These are phyloP conservation scores for Neurospora intermedia DNA, from an alignment of 495 filamentous ascomycete genomes.

Conservation along the genomic window DNA sequence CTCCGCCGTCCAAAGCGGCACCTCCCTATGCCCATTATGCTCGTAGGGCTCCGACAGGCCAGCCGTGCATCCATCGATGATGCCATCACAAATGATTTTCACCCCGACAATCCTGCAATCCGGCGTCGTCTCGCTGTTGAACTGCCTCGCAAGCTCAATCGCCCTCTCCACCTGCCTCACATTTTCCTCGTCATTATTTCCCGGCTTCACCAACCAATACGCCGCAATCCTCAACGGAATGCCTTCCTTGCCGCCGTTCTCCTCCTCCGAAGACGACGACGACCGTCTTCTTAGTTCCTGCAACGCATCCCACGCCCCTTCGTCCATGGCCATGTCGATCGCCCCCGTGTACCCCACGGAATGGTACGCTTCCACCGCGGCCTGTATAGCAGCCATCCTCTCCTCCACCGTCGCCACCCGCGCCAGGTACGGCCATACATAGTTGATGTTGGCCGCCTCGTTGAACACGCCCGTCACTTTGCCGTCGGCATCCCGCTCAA, in stretches of 20 bases:
- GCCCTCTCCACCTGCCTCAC: conserved; percentile 48
- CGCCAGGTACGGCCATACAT: conserved; percentile 51
- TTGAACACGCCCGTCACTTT: conserved; percentile 44
- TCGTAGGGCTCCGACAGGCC: conserved; percentile 50
- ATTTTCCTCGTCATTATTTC: conserved; percentile 28
- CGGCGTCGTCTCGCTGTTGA: conserved; percentile 35
- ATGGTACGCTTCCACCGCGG: conserved; percentile 42
- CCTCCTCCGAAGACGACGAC: not conserved
- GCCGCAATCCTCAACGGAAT: conserved; percentile 49
- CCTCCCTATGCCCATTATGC: conserved; percentile 31
- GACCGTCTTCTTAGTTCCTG: conserved; percentile 26
- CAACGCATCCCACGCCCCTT: conserved; percentile 47
- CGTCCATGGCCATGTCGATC: conserved; percentile 64
- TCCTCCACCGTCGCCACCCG: conserved; percentile 40
- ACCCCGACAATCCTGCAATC: conserved; percentile 52
- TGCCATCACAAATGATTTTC: conserved; percentile 59
- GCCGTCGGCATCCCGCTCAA: conserved; percentile 43
- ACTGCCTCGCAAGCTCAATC: conserved; percentile 39
- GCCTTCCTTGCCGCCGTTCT: conserved; percentile 14
- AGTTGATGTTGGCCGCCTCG: conserved; percentile 45
- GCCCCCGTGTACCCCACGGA: conserved; percentile 50
- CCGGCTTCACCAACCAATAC: conserved; percentile 51
- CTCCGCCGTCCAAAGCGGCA: conserved; percentile 45
- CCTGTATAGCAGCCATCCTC: conserved; percentile 38
- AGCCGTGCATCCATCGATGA: conserved; percentile 58